These are phyloP conservation scores for Trametes maxima DNA, from an alignment of 768 basidiomycete species.

Conservation along the genomic window DNA sequence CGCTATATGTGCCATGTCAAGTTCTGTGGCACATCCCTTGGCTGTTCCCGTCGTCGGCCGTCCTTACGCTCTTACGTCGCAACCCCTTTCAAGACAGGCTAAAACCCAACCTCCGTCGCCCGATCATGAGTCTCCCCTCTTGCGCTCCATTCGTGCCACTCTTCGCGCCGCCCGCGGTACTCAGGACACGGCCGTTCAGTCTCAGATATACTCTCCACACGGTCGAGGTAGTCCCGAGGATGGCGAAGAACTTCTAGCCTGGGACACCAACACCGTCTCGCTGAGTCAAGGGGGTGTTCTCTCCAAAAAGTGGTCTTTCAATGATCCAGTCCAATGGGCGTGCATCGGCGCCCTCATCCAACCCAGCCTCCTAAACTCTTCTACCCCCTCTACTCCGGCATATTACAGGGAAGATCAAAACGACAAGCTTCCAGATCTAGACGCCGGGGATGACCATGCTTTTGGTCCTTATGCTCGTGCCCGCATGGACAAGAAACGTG, in stretches of 20 bases:
- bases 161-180: slow-evolving; percentile 47
- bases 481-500: slow-evolving; percentile 39
- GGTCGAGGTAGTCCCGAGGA: not conserved
- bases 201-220: slow-evolving; percentile 2
- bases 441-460: slow-evolving; percentile 31
- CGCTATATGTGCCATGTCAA: not conserved
- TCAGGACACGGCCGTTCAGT: slow-evolving; percentile 3
- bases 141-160: slow-evolving; percentile 60
- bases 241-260: slow-evolving; percentile 58
- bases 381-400: slow-evolving; percentile 31
- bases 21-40: not conserved
- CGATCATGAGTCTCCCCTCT: slow-evolving; percentile 40
- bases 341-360: slow-evolving; percentile 77
- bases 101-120: slow-evolving; percentile 17
- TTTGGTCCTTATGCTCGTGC: slow-evolving; percentile 45
- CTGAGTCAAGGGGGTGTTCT: slow-evolving; percentile 70
- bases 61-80: slow-evolving; percentile 1
- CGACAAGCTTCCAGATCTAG: slow-evolving; percentile 31
- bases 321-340: slow-evolving; percentile 76
- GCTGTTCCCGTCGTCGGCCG: not conserved
- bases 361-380: slow-evolving; percentile 35
- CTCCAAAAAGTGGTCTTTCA: slow-evolving; percentile 73
- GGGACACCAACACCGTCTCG: slow-evolving; percentile 66
- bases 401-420: slow-evolving; percentile 33
- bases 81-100: not conserved